Conservation (phyloP, 1,284 basidiomycete species). For the Ustilago xerochloae region DNA sequence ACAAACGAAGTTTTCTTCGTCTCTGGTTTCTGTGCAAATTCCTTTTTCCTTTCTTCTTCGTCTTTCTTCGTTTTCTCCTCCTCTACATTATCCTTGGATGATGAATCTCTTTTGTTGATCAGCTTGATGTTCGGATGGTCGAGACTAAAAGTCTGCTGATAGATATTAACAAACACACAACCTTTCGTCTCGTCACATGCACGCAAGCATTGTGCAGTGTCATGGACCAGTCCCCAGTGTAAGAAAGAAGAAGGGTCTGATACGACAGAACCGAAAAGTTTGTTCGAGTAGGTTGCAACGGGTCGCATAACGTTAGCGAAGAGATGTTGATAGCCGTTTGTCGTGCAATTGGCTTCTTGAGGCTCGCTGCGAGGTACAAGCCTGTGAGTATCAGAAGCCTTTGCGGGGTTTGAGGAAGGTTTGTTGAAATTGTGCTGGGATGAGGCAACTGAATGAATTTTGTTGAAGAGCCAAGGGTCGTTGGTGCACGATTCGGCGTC, state of each 20-base stretch:
- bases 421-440: neutral
- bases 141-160: slow-evolving; percentile 29
- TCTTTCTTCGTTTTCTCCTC: neutral
- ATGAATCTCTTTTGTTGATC: neutral
- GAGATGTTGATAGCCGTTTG: neutral
- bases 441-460: neutral
- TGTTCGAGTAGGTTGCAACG: slow-evolving; percentile 5
- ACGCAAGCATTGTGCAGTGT: slow-evolving; percentile 3
- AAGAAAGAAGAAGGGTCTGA: slow-evolving; percentile 26
- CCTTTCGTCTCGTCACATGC: slow-evolving; percentile 27
- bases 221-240: slow-evolving; percentile 27
- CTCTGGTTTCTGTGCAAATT: slow-evolving; percentile 16
- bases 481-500: slow-evolving; percentile 3
- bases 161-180: slow-evolving; percentile 30
- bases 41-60: neutral
- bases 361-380: neutral
- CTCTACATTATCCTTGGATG: neutral
- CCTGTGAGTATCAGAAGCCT: neutral
- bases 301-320: slow-evolving; percentile 18
- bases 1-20: slow-evolving; percentile 31
- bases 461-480: slow-evolving; percentile 1
- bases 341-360: neutral
- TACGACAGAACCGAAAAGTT: slow-evolving; percentile 24
- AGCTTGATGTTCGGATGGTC: slow-evolving; percentile 12
- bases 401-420: neutral